These are phyloP conservation scores for Cryptococcus deneoformans DNA, from an alignment of 1,284 basidiomycete genomes.

Conservation along the genomic window DNA sequence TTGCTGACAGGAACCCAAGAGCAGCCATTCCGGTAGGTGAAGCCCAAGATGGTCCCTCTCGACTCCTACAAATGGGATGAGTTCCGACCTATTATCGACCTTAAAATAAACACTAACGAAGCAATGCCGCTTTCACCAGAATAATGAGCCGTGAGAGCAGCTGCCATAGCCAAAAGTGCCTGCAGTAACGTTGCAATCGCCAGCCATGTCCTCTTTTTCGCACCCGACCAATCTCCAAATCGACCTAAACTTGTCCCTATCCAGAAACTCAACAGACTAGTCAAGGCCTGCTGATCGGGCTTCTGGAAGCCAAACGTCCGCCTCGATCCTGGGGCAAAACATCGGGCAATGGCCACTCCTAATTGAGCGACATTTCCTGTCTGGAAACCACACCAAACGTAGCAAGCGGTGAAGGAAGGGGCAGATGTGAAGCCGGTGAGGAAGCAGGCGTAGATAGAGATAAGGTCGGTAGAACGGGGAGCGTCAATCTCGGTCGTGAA, in stretches of 20 bases:
- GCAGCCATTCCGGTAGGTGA: conserved; percentile 63
- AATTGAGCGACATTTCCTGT: conserved; percentile 59
- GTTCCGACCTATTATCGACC: too few species aligned
- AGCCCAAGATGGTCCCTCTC: conserved; percentile 67
- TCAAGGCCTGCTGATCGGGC: conserved; percentile 75
- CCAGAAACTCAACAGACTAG: conserved; percentile 68
- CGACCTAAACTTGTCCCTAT: conserved; percentile 49
- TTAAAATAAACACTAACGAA: conserved; percentile 1
- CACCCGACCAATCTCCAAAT: conserved; percentile 58
- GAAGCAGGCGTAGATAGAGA: conserved; percentile 73
- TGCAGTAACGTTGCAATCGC: conserved; percentile 67
- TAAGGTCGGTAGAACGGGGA: conserved; percentile 12
- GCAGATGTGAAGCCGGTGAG: conserved; percentile 80
- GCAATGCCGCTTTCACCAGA: conserved; percentile 56
- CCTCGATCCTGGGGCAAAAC: conserved; percentile 57
- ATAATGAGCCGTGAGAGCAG: conserved; percentile 61
- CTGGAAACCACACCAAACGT: conserved; percentile 84
- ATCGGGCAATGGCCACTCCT: conserved; percentile 60
- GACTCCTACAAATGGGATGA: conserved; percentile 25
- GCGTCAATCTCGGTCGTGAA: conserved; percentile 5
- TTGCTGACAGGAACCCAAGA: conserved; percentile 72
- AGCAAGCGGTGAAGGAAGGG: conserved; percentile 73
- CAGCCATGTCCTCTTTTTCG: conserved; percentile 72
- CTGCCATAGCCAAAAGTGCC: conserved; percentile 68
- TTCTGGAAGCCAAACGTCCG: conserved; percentile 62